phyloP scores from a whole-genome alignment of 2,329 filamentous ascomycete species.

The Penicillium capsulatum region DNA sequence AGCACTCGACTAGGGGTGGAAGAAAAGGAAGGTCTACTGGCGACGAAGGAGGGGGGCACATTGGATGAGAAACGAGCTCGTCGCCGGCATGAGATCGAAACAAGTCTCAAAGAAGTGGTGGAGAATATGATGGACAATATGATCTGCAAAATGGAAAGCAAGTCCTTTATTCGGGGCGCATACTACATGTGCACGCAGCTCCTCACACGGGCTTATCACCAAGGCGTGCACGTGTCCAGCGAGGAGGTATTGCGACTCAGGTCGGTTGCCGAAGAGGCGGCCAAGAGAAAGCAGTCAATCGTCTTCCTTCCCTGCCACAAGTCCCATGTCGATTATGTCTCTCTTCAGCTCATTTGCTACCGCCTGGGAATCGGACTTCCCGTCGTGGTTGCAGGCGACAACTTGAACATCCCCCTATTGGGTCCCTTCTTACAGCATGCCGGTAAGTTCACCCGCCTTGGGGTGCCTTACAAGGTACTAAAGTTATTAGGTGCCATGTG shows the following conservation, averaged over 20 bases:
- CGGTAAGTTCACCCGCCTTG: slow-evolving; percentile 42
- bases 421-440: slow-evolving; percentile 90
- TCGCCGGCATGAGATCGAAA: slow-evolving; percentile 59
- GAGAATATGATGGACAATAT: slow-evolving; percentile 86
- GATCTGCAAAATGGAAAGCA: slow-evolving; percentile 99
- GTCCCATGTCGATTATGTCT: slow-evolving; percentile 95
- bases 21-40: slow-evolving; percentile 66
- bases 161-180: slow-evolving; percentile 81
- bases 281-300: slow-evolving; percentile 86
- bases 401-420: slow-evolving; percentile 88
- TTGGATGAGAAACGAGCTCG: slow-evolving; percentile 29
- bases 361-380: slow-evolving; percentile 82
- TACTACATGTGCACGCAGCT: slow-evolving; percentile 88
- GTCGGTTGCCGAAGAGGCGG: slow-evolving; percentile 75
- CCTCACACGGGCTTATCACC: slow-evolving; percentile 87
- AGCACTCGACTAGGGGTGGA: slow-evolving; percentile 70
- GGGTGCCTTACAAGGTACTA: slow-evolving; percentile 7
- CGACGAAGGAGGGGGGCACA: slow-evolving; percentile 31
- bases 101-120: slow-evolving; percentile 71
- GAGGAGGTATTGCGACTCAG: slow-evolving; percentile 83
- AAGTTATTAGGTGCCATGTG: slow-evolving; percentile 70
- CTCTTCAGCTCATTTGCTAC: slow-evolving; percentile 92
- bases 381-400: slow-evolving; percentile 91
- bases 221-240: slow-evolving; percentile 92
- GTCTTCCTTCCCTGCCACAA: slow-evolving; percentile 93